A percentile compares a stretch with the other conserved stretches of the same genome.
Conservation (phyloP, 2,329 filamentous ascomycete species). For the Fusarium sp. region DNA sequence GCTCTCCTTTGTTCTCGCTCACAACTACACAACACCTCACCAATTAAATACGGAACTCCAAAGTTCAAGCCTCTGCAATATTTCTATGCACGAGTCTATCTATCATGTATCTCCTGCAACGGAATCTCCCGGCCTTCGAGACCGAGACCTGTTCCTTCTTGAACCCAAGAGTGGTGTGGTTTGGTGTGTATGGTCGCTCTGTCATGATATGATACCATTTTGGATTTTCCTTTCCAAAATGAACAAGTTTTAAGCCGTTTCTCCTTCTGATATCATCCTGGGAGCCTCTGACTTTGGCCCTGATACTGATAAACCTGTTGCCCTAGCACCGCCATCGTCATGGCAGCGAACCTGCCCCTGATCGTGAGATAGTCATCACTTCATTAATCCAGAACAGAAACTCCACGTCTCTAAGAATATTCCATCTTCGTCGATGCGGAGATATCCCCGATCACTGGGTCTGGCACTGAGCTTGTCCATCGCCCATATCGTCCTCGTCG, state of each 20-base stretch:
- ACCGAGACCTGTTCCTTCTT: constrained; percentile 14
- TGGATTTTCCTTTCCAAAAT: constrained; percentile 18
- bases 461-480: constrained; percentile 73
- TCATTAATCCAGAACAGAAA: constrained; percentile 31
- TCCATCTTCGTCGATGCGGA: constrained; percentile 4
- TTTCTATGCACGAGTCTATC: constrained; percentile 21
- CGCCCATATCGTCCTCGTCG: constrained; percentile 75
- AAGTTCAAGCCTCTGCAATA: background rate
- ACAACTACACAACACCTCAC: background rate
- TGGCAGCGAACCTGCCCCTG: constrained; percentile 9
- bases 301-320: background rate
- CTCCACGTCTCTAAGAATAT: constrained; percentile 16
- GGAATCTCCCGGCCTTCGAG: background rate
- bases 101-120: constrained; percentile 7
- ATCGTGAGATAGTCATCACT: constrained; percentile 39
- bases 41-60: background rate
- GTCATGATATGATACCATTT: constrained; percentile 14
- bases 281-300: background rate
- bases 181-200: background rate
- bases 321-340: background rate
- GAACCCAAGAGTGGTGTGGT: constrained; percentile 21
- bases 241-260: background rate
- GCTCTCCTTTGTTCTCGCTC: background rate
- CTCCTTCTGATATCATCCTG: constrained; percentile 6
- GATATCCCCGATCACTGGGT: constrained; percentile 65